Conservation (phyloP, 768 basidiomycete species). For the Sistotremastrum suecicum region DNA sequence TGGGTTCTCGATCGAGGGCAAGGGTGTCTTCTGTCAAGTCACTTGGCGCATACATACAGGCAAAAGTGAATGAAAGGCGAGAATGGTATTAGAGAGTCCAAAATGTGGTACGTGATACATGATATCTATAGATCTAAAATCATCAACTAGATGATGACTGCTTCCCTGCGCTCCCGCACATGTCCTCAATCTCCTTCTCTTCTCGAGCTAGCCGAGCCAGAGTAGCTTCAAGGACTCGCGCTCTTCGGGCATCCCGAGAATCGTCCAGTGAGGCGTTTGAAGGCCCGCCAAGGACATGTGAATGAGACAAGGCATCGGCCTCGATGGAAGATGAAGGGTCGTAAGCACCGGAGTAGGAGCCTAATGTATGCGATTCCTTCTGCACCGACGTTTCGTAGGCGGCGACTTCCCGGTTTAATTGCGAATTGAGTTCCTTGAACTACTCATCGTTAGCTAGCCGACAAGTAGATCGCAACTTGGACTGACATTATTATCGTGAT, state of each 20-base stretch:
- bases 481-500: slow-evolving; percentile 61
- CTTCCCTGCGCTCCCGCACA: slow-evolving; percentile 41
- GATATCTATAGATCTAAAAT: background rate
- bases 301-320: slow-evolving; percentile 28
- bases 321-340: slow-evolving; percentile 43
- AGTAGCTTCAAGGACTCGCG: slow-evolving; percentile 43
- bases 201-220: slow-evolving; percentile 43
- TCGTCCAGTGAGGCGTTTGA: slow-evolving; percentile 17
- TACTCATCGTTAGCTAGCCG: slow-evolving; percentile 8
- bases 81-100: background rate
- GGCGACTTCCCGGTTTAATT: slow-evolving; percentile 56
- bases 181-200: slow-evolving; percentile 59
- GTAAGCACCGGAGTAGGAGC: slow-evolving; percentile 28
- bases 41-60: too few relatives aligned
- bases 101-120: background rate
- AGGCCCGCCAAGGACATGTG: slow-evolving; percentile 41
- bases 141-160: background rate
- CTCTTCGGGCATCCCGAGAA: slow-evolving; percentile 43
- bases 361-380: slow-evolving; percentile 41
- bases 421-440: slow-evolving; percentile 69
- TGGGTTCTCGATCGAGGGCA: too few relatives aligned
- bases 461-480: background rate
- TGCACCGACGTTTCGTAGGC: slow-evolving; percentile 44
- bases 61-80: background rate
- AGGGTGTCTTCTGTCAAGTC: too few relatives aligned